These are phyloP conservation scores for Aspergillus transmontanensis DNA, from an alignment of 2,329 filamentous ascomycete species.

Conservation along the genomic window DNA sequence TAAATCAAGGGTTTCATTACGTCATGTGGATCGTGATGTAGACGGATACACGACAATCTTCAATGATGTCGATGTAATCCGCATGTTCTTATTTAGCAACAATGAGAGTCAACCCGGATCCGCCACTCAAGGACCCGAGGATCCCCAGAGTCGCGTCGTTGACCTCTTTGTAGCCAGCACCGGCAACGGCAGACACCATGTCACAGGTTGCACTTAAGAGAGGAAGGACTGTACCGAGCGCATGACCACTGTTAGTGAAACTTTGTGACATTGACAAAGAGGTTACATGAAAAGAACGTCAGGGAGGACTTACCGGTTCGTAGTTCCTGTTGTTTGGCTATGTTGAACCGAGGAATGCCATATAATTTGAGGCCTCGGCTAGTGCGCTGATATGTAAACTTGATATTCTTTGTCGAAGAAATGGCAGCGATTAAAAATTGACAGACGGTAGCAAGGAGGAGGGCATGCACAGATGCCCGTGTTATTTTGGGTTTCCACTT, in stretches of 20 bases:
- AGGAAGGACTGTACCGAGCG: neutral
- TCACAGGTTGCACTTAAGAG: neutral
- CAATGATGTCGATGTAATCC: neutral
- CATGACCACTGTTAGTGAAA: neutral
- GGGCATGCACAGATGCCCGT: neutral
- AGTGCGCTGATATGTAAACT: neutral
- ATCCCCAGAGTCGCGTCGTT: neutral
- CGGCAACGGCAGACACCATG: neutral
- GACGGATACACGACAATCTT: neutral
- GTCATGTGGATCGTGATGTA: neutral
- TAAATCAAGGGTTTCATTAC: neutral
- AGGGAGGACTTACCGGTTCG: neutral
- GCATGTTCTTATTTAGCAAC: neutral
- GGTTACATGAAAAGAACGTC: neutral
- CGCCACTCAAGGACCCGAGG: neutral
- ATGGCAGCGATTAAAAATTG: neutral
- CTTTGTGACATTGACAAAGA: neutral
- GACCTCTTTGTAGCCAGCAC: neutral
- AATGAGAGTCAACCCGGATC: neutral
- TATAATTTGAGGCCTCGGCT: neutral
- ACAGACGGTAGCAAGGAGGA: neutral
- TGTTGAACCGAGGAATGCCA: neutral
- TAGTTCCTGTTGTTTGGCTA: neutral
- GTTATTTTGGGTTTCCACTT: neutral
- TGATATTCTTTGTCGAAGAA: neutral